phyloP scores from a whole-genome alignment of 805 yeast species.

The Wickerhamomyces queroliae region DNA sequence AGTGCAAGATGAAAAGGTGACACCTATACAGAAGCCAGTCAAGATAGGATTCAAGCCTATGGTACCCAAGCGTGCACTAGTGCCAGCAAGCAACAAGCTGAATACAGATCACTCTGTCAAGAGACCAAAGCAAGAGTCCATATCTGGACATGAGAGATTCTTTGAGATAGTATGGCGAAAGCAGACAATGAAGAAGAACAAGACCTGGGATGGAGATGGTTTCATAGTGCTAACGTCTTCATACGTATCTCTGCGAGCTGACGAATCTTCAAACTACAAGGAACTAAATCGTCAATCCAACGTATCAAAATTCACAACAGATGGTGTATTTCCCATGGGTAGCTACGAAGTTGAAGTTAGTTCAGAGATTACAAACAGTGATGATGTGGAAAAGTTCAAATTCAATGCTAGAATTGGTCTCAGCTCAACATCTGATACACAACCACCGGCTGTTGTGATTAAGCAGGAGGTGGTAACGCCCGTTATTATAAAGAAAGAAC shows the following conservation, averaged over 20 bases:
- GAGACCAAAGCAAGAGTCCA: not conserved
- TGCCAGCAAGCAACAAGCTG: not conserved
- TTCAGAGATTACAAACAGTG: slow-evolving; percentile 29
- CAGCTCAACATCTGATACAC: not conserved
- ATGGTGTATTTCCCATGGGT: slow-evolving; percentile 45
- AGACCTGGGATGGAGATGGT: slow-evolving; percentile 96
- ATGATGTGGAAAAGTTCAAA: slow-evolving; percentile 15
- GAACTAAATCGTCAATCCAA: slow-evolving; percentile 15
- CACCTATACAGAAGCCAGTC: not conserved
- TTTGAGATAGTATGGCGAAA: slow-evolving; percentile 43
- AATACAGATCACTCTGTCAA: not conserved
- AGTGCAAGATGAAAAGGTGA: not conserved
- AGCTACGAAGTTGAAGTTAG: slow-evolving; percentile 60
- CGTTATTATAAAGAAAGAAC: slow-evolving; percentile 6
- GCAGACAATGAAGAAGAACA: slow-evolving; percentile 68
- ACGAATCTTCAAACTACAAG: slow-evolving; percentile 25
- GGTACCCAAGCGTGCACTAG: not conserved
- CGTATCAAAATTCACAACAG: slow-evolving; percentile 23
- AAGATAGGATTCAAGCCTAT: not conserved
- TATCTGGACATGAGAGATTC: not conserved
- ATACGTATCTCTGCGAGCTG: slow-evolving; percentile 25
- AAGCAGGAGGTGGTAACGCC: slow-evolving; percentile 8
- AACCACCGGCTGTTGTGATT: slow-evolving; percentile 7
- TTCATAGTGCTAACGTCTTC: slow-evolving; percentile 30
- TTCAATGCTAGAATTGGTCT: not conserved